Conservation (phyloP, 768 basidiomycete genomes). For the Holtermannia corniformis region DNA sequence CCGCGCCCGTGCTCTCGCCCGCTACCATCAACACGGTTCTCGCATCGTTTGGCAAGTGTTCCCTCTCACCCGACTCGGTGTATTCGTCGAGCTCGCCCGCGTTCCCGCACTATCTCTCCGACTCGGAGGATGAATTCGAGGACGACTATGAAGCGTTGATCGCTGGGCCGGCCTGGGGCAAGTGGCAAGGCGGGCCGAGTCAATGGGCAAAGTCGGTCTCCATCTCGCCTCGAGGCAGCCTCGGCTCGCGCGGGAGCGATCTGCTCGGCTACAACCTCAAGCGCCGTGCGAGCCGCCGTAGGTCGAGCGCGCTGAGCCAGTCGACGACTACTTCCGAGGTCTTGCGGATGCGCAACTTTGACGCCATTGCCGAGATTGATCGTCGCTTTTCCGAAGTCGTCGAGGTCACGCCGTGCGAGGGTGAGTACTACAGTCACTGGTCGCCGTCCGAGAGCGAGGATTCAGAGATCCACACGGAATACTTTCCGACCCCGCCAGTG, state of each 20-base stretch:
- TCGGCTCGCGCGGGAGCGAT: slow-evolving; percentile 9
- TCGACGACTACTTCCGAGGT: slow-evolving; percentile 14
- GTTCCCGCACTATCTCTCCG: slow-evolving; percentile 14
- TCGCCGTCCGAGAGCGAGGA: slow-evolving; percentile 22
- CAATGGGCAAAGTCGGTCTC: slow-evolving; percentile 13
- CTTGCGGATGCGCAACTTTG: slow-evolving; percentile 12
- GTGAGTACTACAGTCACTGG: slow-evolving; percentile 20
- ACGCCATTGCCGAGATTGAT: slow-evolving; percentile 19
- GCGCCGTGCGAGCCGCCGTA: slow-evolving; percentile 14
- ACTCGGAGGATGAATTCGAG: slow-evolving; percentile 10
- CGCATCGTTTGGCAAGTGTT: slow-evolving; percentile 5
- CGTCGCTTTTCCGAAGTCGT: slow-evolving; percentile 33
- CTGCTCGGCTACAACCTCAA: slow-evolving; percentile 26
- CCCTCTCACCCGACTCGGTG: slow-evolving; percentile 28
- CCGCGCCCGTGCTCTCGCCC: slow-evolving; percentile 13
- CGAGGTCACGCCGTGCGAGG: slow-evolving; percentile 20
- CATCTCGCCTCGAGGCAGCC: slow-evolving; percentile 23
- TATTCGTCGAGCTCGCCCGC: slow-evolving; percentile 25
- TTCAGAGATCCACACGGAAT: slow-evolving; percentile 29
- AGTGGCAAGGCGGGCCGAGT: slow-evolving; percentile 13
- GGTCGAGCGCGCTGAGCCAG: slow-evolving; percentile 16
- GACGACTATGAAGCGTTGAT: slow-evolving; percentile 22
- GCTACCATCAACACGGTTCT: slow-evolving; percentile 8
- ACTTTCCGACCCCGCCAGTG: slow-evolving; percentile 24
- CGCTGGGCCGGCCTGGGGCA: slow-evolving; percentile 12